These are phyloP conservation scores for Houttuynia cordata DNA, from an alignment of 164 flowering plant species.

Conservation along the genomic window DNA sequence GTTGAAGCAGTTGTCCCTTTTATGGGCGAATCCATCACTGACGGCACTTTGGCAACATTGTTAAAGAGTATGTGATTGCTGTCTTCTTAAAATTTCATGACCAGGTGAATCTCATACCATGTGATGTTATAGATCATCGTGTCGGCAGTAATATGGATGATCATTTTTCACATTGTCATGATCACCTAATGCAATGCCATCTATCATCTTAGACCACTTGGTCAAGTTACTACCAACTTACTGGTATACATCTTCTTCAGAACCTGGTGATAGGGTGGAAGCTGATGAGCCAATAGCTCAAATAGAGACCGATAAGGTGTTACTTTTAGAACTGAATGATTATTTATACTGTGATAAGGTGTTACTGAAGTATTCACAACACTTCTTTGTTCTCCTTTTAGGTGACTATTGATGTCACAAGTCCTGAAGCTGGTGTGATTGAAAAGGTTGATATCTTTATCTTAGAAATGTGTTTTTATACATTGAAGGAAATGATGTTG, in stretches of 20 bases:
- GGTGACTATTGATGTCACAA: slow-evolving; percentile 95
- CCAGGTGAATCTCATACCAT: too few relatives aligned
- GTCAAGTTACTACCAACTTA: neutral
- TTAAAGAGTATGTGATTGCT: slow-evolving; percentile 56
- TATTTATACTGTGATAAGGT: neutral
- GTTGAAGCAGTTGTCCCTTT: slow-evolving; percentile 94
- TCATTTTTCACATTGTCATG: too few relatives aligned
- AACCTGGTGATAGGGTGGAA: slow-evolving; percentile 79
- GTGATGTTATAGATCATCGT: neutral
- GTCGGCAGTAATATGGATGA: neutral
- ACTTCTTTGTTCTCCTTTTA: slow-evolving; percentile 11
- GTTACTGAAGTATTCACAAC: too few relatives aligned
- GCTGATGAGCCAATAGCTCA: slow-evolving; percentile 93
- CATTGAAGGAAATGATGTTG: slow-evolving; percentile 90
- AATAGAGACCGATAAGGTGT: slow-evolving; percentile 95
- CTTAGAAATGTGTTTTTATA: slow-evolving; percentile 10
- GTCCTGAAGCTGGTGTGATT: slow-evolving; percentile 90
- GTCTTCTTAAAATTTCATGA: too few relatives aligned
- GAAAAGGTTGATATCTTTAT: slow-evolving; percentile 39
- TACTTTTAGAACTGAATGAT: neutral
- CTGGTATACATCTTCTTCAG: slow-evolving; percentile 27
- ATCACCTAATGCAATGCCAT: neutral
- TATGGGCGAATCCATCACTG: slow-evolving; percentile 96
- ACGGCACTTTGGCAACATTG: slow-evolving; percentile 82
- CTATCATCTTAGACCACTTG: slow-evolving; percentile 3